Evolutionary conservation across 805 yeast species (phyloP), one percentile per base, ranked within the genome.

Genomic region (Saturnispora bothae): DNA sequence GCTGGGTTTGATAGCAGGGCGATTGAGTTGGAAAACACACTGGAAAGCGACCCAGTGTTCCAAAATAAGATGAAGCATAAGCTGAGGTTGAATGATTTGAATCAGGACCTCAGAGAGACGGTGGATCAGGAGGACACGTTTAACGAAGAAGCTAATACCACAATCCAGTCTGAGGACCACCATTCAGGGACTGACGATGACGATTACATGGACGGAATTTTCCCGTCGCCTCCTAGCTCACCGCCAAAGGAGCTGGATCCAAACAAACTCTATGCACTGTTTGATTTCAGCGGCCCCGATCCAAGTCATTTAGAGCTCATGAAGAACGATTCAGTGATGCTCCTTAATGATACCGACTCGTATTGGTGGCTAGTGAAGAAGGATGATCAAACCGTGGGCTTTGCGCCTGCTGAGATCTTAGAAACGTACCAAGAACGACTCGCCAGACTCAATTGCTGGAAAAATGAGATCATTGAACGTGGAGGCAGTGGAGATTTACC

Each of bases 331-430:
- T 78, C 94, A 2, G 89, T 94, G 45, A 65, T 72, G 31, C 61
- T 92, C 15, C 61, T 92, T 26, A 86, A 85, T 53, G 98, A 92
- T 53, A 78, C 82, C 34, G 96, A 92, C 59, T 72, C 83, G 43
- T 92, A 92, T 60, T 92, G 98, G 98, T 92, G 98, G 97, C 65
- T 89, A 9, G 89, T 92, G 21, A 57, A 64, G 21, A 68, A 71
- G 33, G 52, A 57, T 12, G 63, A 60, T 43, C 44, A 42, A 9
- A 49, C 45, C 43, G 76, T 89, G 38, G 98, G 98, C 1, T 92
- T 88, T 64, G 94, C 94, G 2, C 98, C 98, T 1, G 97, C 96
- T 1, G 98, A 92, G 56, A 76, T 92, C 41, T 63, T 92, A 27
- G 98, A 92, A 58, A 84, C 95, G 0, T 86, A 83, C 44, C 81